Conservation (phyloP, 73 alveolate species). For the Effrenium voratum region DNA sequence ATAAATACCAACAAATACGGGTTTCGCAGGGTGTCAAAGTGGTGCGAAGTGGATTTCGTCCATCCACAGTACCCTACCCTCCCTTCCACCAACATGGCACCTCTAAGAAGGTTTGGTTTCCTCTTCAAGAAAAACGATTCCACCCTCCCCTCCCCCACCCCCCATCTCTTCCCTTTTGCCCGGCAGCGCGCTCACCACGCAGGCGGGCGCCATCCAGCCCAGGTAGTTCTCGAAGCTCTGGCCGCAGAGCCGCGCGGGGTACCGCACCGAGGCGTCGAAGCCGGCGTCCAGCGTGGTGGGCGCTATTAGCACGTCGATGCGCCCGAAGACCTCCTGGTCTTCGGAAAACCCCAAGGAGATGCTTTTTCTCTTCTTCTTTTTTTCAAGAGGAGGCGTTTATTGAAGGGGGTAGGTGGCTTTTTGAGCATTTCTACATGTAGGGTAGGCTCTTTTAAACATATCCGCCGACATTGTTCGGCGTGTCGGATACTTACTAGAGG, state of each 20-base stretch:
- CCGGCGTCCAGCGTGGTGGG: slow-evolving; percentile 78
- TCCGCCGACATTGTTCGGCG: too few relatives aligned
- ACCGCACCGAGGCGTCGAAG: slow-evolving; percentile 63
- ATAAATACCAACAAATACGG: too few relatives aligned
- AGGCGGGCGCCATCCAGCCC: slow-evolving; percentile 57
- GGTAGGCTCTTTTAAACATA: too few relatives aligned
- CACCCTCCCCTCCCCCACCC: neutral
- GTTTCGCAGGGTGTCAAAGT: too few relatives aligned
- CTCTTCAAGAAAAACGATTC: neutral
- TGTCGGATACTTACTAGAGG: too few relatives aligned
- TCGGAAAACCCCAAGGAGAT: neutral
- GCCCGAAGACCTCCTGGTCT: slow-evolving; percentile 41
- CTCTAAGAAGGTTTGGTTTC: neutral
- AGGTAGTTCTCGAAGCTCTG: slow-evolving; percentile 50
- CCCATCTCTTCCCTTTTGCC: neutral
- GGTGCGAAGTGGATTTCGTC: too few relatives aligned
- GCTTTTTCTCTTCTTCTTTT: too few relatives aligned
- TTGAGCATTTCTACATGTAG: too few relatives aligned
- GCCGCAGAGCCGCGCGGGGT: slow-evolving; percentile 50
- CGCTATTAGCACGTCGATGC: slow-evolving; percentile 39
- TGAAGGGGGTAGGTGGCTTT: too few relatives aligned
- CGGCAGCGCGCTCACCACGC: slow-evolving; percentile 5
- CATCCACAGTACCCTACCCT: too few relatives aligned
- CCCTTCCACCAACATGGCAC: too few relatives aligned
- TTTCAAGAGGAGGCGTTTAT: too few relatives aligned